phyloP scores from a whole-genome alignment of 768 basidiomycete genomes.

The Candolleomyces efflorescens region DNA sequence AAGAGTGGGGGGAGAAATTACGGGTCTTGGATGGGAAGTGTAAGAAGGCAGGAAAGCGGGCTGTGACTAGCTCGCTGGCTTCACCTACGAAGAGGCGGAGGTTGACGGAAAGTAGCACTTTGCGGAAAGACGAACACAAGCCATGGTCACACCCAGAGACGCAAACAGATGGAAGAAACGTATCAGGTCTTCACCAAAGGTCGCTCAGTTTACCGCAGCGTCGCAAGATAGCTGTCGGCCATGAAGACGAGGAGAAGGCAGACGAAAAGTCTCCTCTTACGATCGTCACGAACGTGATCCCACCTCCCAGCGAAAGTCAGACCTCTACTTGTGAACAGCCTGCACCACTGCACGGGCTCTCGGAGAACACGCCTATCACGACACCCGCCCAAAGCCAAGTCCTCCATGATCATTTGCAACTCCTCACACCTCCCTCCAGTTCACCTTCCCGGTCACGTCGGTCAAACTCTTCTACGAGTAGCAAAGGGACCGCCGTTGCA shows the following conservation, averaged over 20 bases:
- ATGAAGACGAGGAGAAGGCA: background rate
- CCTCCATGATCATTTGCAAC: background rate
- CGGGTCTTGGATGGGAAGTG: conserved; percentile 1
- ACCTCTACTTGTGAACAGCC: background rate
- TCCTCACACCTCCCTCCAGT: background rate
- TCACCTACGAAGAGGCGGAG: no score
- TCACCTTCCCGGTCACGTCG: background rate
- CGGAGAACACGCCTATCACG: background rate
- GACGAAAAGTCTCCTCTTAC: background rate
- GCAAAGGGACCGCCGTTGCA: background rate
- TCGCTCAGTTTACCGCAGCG: background rate
- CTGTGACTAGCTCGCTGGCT: no score
- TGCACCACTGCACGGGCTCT: background rate
- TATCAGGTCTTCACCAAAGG: background rate
- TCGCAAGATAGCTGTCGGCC: background rate
- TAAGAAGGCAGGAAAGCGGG: background rate
- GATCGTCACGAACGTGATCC: background rate
- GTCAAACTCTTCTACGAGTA: background rate
- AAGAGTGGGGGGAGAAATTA: conserved; percentile 42
- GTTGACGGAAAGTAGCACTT: no score
- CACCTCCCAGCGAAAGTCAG: background rate
- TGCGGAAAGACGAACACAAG: no score
- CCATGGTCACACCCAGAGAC: no score
- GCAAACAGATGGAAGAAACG: no score
- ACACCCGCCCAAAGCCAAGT: background rate